Base-by-base conservation (phyloP, 345 rosid species). In the Populus ilicifolia region DNA sequence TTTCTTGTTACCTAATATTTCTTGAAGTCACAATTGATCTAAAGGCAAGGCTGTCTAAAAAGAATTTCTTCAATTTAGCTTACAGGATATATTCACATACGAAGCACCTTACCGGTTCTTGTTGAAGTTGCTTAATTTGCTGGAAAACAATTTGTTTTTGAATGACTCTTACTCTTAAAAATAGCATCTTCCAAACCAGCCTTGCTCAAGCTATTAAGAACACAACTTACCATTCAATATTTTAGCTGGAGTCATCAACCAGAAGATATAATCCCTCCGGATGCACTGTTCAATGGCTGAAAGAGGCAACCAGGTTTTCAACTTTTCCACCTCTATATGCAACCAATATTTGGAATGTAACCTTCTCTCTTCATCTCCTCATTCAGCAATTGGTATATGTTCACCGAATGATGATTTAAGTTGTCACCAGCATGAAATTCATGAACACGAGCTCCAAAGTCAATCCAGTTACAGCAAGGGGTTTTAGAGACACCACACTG, bases 401-500 rank as follows among this genome's bases (percentile, higher is more conserved):
- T 84, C 69, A 77, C 50, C 6, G 80, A 84, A 72, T 78, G 25
- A 77, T 77, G 65, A 29, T 72, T 69, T 69, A 78, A 64, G 52
- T 48, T 81, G 68, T 85, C 90, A 67, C 98, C 91, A 12, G 98
- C 90, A 77, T 78, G 91, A 85, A 93, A 94, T 81, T 93, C 97
- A 70, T 80, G 84, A 35, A 84, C 75, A 80, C 79, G 85, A 77
- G 81, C 80, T 64, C 84, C 79, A 17, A 89, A 85, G 74, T 85
- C 96, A 7, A 93, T 83, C 99, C 98, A 94, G 83, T 96, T 94
- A 81, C 99, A 93, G 18, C 97, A 98, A 20, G 97, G 96, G 69
- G 92, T 89, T 85, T 94, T 94, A 35, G 64, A 29, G 35, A 93
- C 86, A 35, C 95, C 97, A 72, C 84, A 84, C 38, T 85, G 79